Percentiles rank a stretch among this genome's conserved stretches.
Conservation (phyloP, 1,284 basidiomycete species). For the Ustilago xerochloae region DNA sequence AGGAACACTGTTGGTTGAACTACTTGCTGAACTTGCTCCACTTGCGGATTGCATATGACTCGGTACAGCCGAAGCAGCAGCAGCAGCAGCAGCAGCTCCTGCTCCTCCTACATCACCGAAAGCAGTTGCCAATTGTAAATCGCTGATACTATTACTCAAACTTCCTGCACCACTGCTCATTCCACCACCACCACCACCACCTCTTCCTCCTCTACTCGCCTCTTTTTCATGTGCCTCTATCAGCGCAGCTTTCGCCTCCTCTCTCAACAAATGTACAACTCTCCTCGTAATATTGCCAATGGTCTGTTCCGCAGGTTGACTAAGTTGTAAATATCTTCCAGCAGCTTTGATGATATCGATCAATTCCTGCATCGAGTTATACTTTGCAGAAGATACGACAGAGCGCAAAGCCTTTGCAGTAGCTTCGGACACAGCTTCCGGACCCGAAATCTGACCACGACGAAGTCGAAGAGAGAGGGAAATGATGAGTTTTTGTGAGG, state of each 20-base stretch:
- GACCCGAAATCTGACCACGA: conserved; percentile 46
- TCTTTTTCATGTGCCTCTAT: conserved; percentile 42
- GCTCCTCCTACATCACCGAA: too few relatives aligned
- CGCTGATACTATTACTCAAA: conserved; percentile 44
- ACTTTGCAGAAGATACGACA: conserved; percentile 86
- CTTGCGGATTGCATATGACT: conserved; percentile 1
- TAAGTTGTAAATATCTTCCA: conserved; percentile 82
- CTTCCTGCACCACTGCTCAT: conserved; percentile 22
- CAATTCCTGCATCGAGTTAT: conserved; percentile 86
- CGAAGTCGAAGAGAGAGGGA: conserved; percentile 51
- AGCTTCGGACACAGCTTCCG: conserved; percentile 78
- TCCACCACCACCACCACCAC: conserved; percentile 7
- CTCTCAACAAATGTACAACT: conserved; percentile 88
- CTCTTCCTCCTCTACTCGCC: neutral
- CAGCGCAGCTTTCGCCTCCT: conserved; percentile 74
- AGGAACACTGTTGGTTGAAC: conserved; percentile 21
- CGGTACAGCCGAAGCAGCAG: conserved; percentile 17
- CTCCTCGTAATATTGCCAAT: conserved; percentile 93
- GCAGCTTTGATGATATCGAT: conserved; percentile 82
- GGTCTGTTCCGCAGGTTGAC: conserved; percentile 90
- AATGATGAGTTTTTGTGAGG: conserved; percentile 48
- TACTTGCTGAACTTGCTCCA: conserved; percentile 12
- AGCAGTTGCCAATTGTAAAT: conserved; percentile 32
- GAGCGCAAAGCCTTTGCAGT: conserved; percentile 87
- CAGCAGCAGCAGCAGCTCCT: neutral